Evolutionary conservation across 805 yeast species (phyloP).

Genomic region (Brettanomyces anomalus): DNA sequence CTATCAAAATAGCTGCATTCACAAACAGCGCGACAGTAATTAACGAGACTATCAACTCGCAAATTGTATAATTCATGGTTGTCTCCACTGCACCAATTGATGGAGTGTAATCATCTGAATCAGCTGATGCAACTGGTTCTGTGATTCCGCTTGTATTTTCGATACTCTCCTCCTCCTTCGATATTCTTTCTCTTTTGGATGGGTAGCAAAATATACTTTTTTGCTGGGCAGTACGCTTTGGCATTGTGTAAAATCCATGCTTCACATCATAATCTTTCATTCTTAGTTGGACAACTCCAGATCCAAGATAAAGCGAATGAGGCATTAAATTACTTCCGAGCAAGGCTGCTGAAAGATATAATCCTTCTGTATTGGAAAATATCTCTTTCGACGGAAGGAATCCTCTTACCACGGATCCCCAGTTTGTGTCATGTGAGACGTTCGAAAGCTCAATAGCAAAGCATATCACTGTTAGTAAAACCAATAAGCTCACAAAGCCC

Average conservation of each 20-base stretch:
- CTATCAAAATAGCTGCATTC: constrained; percentile 80
- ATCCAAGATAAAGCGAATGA: constrained; percentile 79
- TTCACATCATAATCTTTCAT: constrained; percentile 68
- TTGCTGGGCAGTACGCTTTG: constrained; percentile 9
- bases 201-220: constrained; percentile 16
- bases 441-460: constrained; percentile 71
- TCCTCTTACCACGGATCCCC: constrained; percentile 58
- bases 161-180: constrained; percentile 6
- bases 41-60: constrained; percentile 73
- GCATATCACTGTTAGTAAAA: constrained; percentile 76
- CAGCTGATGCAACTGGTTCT: constrained; percentile 8
- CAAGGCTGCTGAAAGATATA: constrained; percentile 75
- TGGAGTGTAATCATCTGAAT: constrained; percentile 42
- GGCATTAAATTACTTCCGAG: constrained; percentile 96
- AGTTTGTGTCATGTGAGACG: constrained; percentile 46
- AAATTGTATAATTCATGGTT: constrained; percentile 71
- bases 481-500: constrained; percentile 66
- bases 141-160: constrained; percentile 49
- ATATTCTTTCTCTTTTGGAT: background rate
- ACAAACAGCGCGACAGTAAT: constrained; percentile 89
- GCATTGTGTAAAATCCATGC: constrained; percentile 47
- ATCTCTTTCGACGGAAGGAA: constrained; percentile 45
- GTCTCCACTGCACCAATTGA: constrained; percentile 73
- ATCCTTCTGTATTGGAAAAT: constrained; percentile 50
- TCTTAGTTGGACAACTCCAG: constrained; percentile 83